These are phyloP conservation scores for Hypoxylon lenormandii DNA, from an alignment of 495 filamentous ascomycete genomes.

Conservation along the genomic window DNA sequence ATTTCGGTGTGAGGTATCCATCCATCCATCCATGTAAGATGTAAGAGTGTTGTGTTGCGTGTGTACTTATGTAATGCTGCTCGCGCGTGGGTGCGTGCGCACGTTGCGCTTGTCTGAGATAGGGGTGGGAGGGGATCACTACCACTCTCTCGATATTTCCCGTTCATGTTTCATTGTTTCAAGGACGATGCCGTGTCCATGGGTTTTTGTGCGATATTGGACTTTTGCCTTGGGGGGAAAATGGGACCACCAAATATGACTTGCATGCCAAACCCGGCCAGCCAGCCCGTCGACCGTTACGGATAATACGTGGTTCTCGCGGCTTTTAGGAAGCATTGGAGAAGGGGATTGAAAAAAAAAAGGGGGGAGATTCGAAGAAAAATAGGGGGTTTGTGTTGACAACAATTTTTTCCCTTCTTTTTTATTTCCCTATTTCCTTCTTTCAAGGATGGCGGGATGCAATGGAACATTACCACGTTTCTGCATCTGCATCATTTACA, in stretches of 20 bases:
- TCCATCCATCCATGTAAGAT: conserved; percentile 17
- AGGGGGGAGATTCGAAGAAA: neutral
- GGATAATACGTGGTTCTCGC: conserved; percentile 17
- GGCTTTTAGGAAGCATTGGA: conserved; percentile 9
- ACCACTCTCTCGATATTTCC: neutral
- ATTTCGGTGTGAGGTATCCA: conserved; percentile 4
- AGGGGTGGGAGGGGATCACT: conserved; percentile 8
- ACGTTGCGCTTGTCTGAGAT: conserved; percentile 13
- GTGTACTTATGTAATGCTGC: neutral
- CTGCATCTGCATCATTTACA: conserved; percentile 32
- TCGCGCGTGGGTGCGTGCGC: conserved; percentile 1
- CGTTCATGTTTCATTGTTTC: conserved; percentile 35
- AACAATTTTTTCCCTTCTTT: neutral
- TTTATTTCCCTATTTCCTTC: neutral
- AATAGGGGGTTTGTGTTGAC: conserved; percentile 16
- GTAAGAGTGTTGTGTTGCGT: neutral
- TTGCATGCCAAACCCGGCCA: conserved; percentile 32
- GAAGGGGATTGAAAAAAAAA: neutral
- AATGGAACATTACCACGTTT: conserved; percentile 49
- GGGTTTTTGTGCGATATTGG: conserved; percentile 27
- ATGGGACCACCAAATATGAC: conserved; percentile 22
- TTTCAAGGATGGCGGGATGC: conserved; percentile 26
- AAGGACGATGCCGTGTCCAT: conserved; percentile 39
- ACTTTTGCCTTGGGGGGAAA: too few species aligned
- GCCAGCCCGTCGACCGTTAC: conserved; percentile 23